Evolutionary conservation across 352 stramenopile species (phyloP).

Genomic region (Globisporangium ultimum): DNA sequence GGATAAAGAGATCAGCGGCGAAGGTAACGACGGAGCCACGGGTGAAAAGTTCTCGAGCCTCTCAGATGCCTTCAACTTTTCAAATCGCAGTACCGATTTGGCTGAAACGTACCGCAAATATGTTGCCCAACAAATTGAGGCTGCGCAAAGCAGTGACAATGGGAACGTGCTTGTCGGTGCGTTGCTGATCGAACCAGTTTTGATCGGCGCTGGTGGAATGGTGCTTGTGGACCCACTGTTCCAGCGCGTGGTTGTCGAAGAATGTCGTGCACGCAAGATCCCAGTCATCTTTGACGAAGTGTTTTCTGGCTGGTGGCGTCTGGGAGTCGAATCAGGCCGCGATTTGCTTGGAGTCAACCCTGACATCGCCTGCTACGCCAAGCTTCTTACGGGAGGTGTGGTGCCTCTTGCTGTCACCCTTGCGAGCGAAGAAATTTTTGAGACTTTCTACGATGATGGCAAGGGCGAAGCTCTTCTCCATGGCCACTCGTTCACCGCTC

Average conservation of each 20-base stretch:
- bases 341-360: conserved; percentile 85
- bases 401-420: conserved; percentile 87
- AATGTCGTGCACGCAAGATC: conserved; percentile 71
- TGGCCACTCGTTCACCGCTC: conserved; percentile 91
- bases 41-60: conserved; percentile 40
- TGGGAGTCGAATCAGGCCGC: conserved; percentile 81
- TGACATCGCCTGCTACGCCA: conserved; percentile 91
- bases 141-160: conserved; percentile 17
- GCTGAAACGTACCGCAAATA: conserved; percentile 63
- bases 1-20: conserved; percentile 40
- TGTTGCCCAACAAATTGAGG: conserved; percentile 49
- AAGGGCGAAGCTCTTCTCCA: conserved; percentile 89
- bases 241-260: conserved; percentile 84
- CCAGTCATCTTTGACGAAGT: conserved; percentile 93
- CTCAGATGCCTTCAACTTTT: conserved; percentile 51
- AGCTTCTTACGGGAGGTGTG: conserved; percentile 89
- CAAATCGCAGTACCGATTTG: conserved; percentile 31
- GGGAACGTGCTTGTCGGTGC: conserved; percentile 54
- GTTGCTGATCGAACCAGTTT: conserved; percentile 87
- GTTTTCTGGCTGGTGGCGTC: conserved; percentile 88
- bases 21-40: conserved; percentile 1
- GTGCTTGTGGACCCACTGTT: conserved; percentile 91
- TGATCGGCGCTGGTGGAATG: conserved; percentile 89
- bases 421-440: conserved; percentile 85
- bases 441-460: conserved; percentile 85